Evolutionary conservation across 179 eudicot species (phyloP).

Genomic region (Silene coronaria): DNA sequence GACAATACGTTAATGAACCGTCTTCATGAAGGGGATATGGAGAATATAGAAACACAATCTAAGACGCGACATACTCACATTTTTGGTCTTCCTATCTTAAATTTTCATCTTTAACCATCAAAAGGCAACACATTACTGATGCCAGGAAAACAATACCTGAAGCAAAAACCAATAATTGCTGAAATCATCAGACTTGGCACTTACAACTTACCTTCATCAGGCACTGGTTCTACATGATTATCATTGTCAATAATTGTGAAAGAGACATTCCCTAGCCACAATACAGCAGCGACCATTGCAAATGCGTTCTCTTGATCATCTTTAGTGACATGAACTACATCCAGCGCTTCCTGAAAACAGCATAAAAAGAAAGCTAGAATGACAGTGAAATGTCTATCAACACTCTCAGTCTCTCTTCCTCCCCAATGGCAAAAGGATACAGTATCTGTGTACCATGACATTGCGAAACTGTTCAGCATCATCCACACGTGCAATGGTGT

Average conservation of each 20-base stretch:
- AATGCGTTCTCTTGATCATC: slow-evolving; percentile 82
- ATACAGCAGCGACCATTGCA: slow-evolving; percentile 87
- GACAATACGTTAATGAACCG: too few species aligned
- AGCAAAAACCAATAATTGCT: background rate
- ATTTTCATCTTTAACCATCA: slow-evolving; percentile 1
- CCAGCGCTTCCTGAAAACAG: slow-evolving; percentile 69
- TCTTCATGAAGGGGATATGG: background rate
- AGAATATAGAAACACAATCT: too few species aligned
- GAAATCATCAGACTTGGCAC: slow-evolving; percentile 6
- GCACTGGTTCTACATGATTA: slow-evolving; percentile 78
- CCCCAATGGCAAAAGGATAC: slow-evolving; percentile 7
- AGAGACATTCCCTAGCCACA: slow-evolving; percentile 90
- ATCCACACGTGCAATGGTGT: slow-evolving; percentile 75
- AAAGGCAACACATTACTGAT: background rate
- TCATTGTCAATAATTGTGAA: slow-evolving; percentile 69
- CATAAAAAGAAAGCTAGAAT: slow-evolving; percentile 3
- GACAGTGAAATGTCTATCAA: slow-evolving; percentile 5
- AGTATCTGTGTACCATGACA: slow-evolving; percentile 50
- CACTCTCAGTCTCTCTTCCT: background rate
- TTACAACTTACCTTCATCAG: slow-evolving; percentile 83
- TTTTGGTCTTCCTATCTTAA: background rate
- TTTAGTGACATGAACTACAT: slow-evolving; percentile 77
- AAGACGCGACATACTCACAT: background rate
- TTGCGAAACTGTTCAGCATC: slow-evolving; percentile 82
- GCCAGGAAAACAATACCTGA: background rate